These are phyloP conservation scores for Lippia alba DNA, from an alignment of 305 asterid genomes.

Conservation along the genomic window DNA sequence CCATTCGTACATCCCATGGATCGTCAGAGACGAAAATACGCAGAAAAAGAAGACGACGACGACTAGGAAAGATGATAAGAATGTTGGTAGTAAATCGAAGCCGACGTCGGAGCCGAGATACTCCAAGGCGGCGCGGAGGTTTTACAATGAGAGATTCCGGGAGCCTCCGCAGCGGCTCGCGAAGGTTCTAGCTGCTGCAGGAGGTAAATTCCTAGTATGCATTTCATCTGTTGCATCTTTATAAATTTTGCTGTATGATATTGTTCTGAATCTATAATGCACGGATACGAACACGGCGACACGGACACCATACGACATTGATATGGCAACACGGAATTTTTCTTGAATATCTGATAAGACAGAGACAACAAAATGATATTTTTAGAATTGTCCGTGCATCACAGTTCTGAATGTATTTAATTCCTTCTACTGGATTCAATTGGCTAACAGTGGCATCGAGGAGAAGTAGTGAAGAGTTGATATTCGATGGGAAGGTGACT, in stretches of 20 bases:
- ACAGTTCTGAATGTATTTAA: neutral
- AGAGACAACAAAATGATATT: too few species aligned
- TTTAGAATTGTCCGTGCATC: too few species aligned
- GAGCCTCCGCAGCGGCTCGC: slow-evolving; percentile 91
- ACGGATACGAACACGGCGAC: too few species aligned
- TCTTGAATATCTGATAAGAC: too few species aligned
- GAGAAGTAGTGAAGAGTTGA: slow-evolving; percentile 94
- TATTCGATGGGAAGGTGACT: slow-evolving; percentile 87
- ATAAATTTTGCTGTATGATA: slow-evolving; percentile 7
- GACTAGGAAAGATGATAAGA: slow-evolving; percentile 36
- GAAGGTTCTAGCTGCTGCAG: slow-evolving; percentile 91
- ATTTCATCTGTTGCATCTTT: slow-evolving; percentile 13
- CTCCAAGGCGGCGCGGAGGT: slow-evolving; percentile 97
- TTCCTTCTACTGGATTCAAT: neutral
- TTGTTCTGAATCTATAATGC: too few species aligned
- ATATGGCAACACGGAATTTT: too few species aligned
- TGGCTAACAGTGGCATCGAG: slow-evolving; percentile 83
- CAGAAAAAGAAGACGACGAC: slow-evolving; percentile 53
- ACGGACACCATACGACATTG: too few species aligned
- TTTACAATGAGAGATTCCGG: slow-evolving; percentile 82
- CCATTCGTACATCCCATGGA: slow-evolving; percentile 67
- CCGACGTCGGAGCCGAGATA: slow-evolving; percentile 63
- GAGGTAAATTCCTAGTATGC: slow-evolving; percentile 58
- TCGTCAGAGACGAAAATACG: slow-evolving; percentile 65
- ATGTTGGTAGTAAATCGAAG: slow-evolving; percentile 34